Conservation (phyloP, 2,329 filamentous ascomycete species). For the Raffaelea deltoideospora region DNA sequence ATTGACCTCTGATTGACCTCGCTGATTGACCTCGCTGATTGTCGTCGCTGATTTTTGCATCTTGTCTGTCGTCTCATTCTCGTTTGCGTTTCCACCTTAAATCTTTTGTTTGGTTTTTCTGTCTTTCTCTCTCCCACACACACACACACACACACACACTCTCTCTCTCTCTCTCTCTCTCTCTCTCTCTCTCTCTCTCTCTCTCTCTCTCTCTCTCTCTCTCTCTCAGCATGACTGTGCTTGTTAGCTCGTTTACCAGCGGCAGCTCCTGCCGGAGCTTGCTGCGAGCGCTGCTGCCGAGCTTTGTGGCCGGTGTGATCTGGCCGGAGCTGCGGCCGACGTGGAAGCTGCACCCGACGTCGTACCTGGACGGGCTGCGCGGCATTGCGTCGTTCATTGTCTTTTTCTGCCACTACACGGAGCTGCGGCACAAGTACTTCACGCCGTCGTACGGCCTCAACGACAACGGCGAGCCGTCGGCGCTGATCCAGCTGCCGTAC, state of each 20-base stretch:
- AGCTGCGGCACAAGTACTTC: constrained; percentile 22
- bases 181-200: too few species aligned
- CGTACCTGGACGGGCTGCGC: constrained; percentile 34
- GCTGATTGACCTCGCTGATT: too few species aligned
- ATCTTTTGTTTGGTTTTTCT: too few species aligned
- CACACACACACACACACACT: too few species aligned
- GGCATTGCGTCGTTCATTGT: constrained; percentile 32
- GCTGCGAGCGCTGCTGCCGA: constrained; percentile 14
- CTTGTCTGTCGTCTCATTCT: too few species aligned
- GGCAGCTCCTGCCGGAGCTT: too few species aligned
- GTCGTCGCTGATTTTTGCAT: too few species aligned
- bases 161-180: too few species aligned
- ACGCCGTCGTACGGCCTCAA: constrained; percentile 22
- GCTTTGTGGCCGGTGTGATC: constrained; percentile 17
- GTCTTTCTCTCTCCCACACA: too few species aligned
- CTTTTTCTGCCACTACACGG: constrained; percentile 30
- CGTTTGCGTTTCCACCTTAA: too few species aligned
- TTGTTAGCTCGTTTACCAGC: too few species aligned
- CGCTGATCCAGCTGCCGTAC: constrained; percentile 27
- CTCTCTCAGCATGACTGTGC: neutral
- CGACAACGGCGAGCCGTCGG: constrained; percentile 12
- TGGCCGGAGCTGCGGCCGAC: constrained; percentile 12
- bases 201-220: neutral
- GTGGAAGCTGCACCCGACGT: constrained; percentile 22
- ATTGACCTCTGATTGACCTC: too few species aligned